Evolutionary conservation across 1,284 basidiomycete species (phyloP).

Genomic region (Megacollybia platyphylla): DNA sequence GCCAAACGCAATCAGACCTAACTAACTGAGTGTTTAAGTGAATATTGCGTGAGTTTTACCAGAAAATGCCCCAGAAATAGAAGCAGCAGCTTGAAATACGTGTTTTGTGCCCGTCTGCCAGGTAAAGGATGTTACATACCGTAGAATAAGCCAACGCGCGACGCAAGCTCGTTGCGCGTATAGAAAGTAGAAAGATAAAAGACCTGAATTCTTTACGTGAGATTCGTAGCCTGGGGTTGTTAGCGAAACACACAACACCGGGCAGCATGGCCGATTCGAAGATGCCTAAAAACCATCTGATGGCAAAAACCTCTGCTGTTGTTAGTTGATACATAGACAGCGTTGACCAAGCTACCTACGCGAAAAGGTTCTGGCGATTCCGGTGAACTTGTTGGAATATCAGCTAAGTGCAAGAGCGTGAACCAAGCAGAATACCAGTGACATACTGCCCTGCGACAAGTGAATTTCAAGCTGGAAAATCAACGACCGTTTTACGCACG

Average conservation of each 20-base stretch:
- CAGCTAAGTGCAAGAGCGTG: neutral
- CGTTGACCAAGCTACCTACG: slow-evolving; percentile 11
- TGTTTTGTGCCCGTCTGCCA: neutral
- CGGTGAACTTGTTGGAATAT: slow-evolving; percentile 23
- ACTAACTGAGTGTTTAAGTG: neutral
- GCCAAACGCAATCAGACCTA: slow-evolving; percentile 31
- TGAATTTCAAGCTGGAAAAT: neutral
- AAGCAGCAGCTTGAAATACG: slow-evolving; percentile 19
- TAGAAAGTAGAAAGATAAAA: slow-evolving; percentile 40
- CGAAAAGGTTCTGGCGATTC: slow-evolving; percentile 26
- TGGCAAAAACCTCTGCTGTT: slow-evolving; percentile 26
- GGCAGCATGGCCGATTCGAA: slow-evolving; percentile 34
- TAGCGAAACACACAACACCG: slow-evolving; percentile 17
- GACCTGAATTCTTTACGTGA: slow-evolving; percentile 13
- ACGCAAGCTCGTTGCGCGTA: slow-evolving; percentile 34
- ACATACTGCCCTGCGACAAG: slow-evolving; percentile 23
- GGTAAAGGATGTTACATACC: slow-evolving; percentile 11
- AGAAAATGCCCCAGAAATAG: slow-evolving; percentile 32
- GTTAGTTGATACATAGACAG: neutral
- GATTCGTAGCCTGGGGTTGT: slow-evolving; percentile 2
- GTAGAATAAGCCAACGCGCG: slow-evolving; percentile 33
- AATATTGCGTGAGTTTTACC: slow-evolving; percentile 11
- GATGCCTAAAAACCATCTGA: slow-evolving; percentile 28
- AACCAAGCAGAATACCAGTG: neutral
- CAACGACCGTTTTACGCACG: slow-evolving; percentile 13